Percentiles rank a stretch among this genome's conserved stretches.
These are phyloP conservation scores for Miamiensis avidus DNA, from an alignment of 169 alveolate species.

Conservation along the genomic window DNA sequence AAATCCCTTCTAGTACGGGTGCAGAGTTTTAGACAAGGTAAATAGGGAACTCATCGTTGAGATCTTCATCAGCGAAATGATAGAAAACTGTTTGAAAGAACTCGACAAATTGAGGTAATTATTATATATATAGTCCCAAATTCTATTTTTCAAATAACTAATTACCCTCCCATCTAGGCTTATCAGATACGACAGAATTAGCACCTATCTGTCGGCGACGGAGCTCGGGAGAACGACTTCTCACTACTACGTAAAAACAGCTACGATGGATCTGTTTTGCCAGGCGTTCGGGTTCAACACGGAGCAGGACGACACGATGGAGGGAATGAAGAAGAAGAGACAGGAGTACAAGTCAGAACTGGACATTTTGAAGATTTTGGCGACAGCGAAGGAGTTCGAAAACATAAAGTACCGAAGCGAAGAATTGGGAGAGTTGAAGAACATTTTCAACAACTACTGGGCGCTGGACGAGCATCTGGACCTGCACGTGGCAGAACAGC, in stretches of 20 bases:
- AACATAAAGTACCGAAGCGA: slow-evolving; percentile 85
- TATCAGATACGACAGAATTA: slow-evolving; percentile 72
- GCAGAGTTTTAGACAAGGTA: slow-evolving; percentile 23
- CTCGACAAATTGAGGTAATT: slow-evolving; percentile 67
- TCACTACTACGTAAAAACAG: slow-evolving; percentile 84
- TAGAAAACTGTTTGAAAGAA: slow-evolving; percentile 57
- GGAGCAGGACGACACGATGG: slow-evolving; percentile 12
- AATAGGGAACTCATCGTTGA: slow-evolving; percentile 59
- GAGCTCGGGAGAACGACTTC: slow-evolving; percentile 91
- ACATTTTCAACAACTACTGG: slow-evolving; percentile 52
- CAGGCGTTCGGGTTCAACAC: slow-evolving; percentile 26
- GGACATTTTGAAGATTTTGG: slow-evolving; percentile 61
- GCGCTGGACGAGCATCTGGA: slow-evolving; percentile 55
- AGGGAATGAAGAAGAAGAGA: slow-evolving; percentile 45
- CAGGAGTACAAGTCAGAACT: slow-evolving; percentile 52
- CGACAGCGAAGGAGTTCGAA: slow-evolving; percentile 85
- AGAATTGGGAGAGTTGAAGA: slow-evolving; percentile 81
- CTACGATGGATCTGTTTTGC: slow-evolving; percentile 73
- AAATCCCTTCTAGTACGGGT: slow-evolving; percentile 80
- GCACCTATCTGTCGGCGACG: slow-evolving; percentile 79
- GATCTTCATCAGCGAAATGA: slow-evolving; percentile 53
- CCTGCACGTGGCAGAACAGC: slow-evolving; percentile 9
- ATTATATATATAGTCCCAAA: no score
- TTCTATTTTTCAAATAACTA: no score
- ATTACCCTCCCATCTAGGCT: no score